Base-by-base conservation (phyloP, 805 yeast genomes). In the Lipomyces sp. region DNA sequence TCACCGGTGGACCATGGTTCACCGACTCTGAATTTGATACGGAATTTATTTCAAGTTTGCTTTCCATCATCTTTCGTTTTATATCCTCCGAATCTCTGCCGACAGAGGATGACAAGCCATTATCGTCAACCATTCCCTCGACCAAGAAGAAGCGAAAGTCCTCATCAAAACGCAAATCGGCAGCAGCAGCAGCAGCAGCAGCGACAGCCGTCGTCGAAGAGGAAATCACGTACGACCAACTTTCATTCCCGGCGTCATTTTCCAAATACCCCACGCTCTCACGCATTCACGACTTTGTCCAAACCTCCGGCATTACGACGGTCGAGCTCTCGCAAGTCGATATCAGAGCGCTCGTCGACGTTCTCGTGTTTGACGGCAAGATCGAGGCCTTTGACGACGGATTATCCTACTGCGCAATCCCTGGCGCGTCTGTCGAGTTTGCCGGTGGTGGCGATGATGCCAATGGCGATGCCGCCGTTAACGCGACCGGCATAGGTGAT, bases 1-100 rank as follows among this genome's bases (percentile, higher is more conserved):
- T 93, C 34, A 93, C 98, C 0, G 98, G 98, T 58, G 98, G 98
- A 4, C 98, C 98, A 3, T 93, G 98, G 98, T 93, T 90, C 65
- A 89, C 97, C 0, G 98, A 93, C 65, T 82, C 90, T 32, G 98
- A 93, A 68, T 74, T 93, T 50, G 98, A 93, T 65, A 82, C 88
- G 2, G 98, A 91, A 68, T 93, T 93, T 63, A 90, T 93, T 51
- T 91, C 87, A 59, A 81, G 88, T 42, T 70, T 93, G 48, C 68
- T 87, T 58, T 81, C 87, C 19, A 90, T 90, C 38, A 81, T 90
- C 6, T 93, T 97, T 96, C 75, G 93, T 59, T 91, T 73, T 67
- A 82, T 87, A 8, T 86, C 91, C 1, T 77, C 81, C 29, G 80
- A 78, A 60, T 79, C 96, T 0, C 85, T 74, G 63, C 96, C 97